Conservation (phyloP, 805 yeast genomes). For the Blastobotrys peoriensis region DNA sequence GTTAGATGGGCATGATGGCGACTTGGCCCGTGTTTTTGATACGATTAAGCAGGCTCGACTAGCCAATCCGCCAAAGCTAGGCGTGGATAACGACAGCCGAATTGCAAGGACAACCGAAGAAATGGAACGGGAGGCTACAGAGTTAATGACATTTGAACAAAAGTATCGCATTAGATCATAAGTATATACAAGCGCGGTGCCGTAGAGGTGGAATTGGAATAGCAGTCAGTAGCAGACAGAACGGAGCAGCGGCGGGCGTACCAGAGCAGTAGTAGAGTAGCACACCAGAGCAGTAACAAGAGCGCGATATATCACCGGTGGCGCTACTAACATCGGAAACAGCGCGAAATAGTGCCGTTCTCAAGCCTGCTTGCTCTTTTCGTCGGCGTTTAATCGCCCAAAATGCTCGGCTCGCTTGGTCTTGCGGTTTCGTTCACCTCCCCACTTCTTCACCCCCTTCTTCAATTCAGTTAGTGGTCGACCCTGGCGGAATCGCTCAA, state of each 20-base stretch:
- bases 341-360: too few relatives aligned
- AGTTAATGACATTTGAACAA: slow-evolving; percentile 32
- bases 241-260: too few relatives aligned
- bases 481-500: slow-evolving; percentile 57
- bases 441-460: slow-evolving; percentile 68
- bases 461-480: slow-evolving; percentile 50
- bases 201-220: too few relatives aligned
- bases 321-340: too few relatives aligned
- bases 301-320: too few relatives aligned
- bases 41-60: slow-evolving; percentile 26
- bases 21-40: slow-evolving; percentile 34
- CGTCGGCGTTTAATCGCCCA: slow-evolving; percentile 29
- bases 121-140: slow-evolving; percentile 67
- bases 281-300: too few relatives aligned
- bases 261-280: too few relatives aligned
- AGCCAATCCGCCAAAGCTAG: slow-evolving; percentile 14
- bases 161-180: too few relatives aligned
- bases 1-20: slow-evolving; percentile 53
- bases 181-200: too few relatives aligned
- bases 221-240: too few relatives aligned
- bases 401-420: slow-evolving; percentile 48
- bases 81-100: slow-evolving; percentile 48
- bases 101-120: slow-evolving; percentile 50
- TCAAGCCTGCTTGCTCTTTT: too few relatives aligned
- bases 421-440: slow-evolving; percentile 80